Base-by-base conservation (phyloP, 2,329 filamentous ascomycete species). In the Fusarium continuum region DNA sequence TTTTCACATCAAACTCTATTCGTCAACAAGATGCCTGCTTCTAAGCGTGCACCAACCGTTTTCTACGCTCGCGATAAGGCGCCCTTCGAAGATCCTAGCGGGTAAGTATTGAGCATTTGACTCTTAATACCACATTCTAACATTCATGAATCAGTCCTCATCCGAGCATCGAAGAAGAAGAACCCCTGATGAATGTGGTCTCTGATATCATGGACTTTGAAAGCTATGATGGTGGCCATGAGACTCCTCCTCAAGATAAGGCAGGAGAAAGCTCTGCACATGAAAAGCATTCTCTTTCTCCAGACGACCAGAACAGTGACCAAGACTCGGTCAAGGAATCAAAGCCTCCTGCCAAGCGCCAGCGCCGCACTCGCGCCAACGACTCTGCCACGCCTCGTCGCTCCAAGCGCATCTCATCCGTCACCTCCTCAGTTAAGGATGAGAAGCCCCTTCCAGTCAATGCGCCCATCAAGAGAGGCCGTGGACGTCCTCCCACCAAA, bases 31-130 rank as follows among this genome's bases (percentile, higher is more conserved):
- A 72, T 70, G 69, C n/a, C 70, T n/a, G 8, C 34, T 32, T 1
- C 34, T 22, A 32, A 36, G n/a, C 35, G 35, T 8, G 11, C 17
- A 0, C 16, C 45, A 2, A 68, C 69, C 16, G 59, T 72, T 4
- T 69, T 72, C 50, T 51, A 64, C 22, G 68, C 64, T 47, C 66
- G 64, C 44, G 53, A 71, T 32, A 63, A 56, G 13, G 28, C 50
- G 2, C 34, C 45, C 8, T 34, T 52, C 8, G 61, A 61, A 10
- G 65, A 64, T n/a, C 25, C 60, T 8, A 28, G 39, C 9, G 28
- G 31, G 71, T 70, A 41, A 35, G 62, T 23, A 40, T 3, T 13
- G 4, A 13, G 6, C 3, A 3, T 8, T 20, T 17, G 7, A 2
- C 5, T 5, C n/a, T 13, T 1, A 8, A 0, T 5, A 4, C 2